Base-by-base conservation (phyloP, 2,329 filamentous ascomycete species). In the Alternaria angustiovoidea region DNA sequence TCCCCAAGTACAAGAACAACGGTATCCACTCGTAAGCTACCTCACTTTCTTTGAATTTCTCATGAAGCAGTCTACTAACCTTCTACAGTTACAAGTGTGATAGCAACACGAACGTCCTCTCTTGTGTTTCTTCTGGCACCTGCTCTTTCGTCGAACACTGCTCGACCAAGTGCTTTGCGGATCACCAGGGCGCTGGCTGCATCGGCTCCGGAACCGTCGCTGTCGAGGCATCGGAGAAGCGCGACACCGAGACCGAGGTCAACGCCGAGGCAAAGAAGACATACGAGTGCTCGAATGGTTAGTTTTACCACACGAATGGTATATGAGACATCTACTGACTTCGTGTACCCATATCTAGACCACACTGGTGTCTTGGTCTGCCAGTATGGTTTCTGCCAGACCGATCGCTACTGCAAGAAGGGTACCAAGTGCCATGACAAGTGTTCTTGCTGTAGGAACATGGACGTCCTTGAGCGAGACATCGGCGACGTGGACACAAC, bases 381-480 rank as follows among this genome's bases (percentile, higher is more conserved):
- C 38, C 41, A 41, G n/a, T 59, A 58, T 20, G 63, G 65, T 12
- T 65, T 67, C 49, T 67, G 63, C 47, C 47, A 43, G 11, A 58
- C 54, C 7, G 65, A 62, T 6, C 48, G 53, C 20, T 65, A 62
- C 39, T 67, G 63, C 56, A 54, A 51, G 12, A 51, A 34, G 55
- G 54, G 51, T 2, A 48, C 36, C 16, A 51, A 41, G n/a, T 66
- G 65, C 43, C 53, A 32, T 32, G 54, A 65, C n/a, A 39, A 56
- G 4, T 67, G 65, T 41, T 34, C 9, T 14, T 67, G 65, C 43
- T 67, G 63, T 48, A 59, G 54, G 51, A 60, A 58, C 47, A 12
- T 38, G 12, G 20, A 0, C 3, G n/a, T 28, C 5, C 24, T 48
- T 14, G 39, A 26, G 7, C 26, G 51, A 42, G 43, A 36, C 4